These are phyloP conservation scores for Arctostaphylos glauca DNA, from an alignment of 148 eudicot genomes.

Conservation along the genomic window DNA sequence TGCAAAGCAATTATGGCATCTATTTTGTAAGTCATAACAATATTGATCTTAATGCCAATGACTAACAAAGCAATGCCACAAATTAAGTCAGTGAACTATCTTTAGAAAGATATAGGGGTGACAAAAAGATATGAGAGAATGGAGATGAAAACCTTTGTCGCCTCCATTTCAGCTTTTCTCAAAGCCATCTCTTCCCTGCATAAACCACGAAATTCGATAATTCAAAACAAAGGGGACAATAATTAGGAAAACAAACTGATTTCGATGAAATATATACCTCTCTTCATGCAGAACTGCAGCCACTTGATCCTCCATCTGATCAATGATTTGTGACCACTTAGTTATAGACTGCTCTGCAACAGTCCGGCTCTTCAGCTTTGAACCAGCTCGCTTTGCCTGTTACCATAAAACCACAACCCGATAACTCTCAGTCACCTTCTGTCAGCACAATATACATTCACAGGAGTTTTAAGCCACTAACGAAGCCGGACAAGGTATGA, in stretches of 20 bases:
- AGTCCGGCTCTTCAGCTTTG: conserved; percentile 74
- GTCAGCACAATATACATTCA: neutral
- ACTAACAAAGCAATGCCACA: conserved; percentile 4
- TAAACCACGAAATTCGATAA: conserved; percentile 7
- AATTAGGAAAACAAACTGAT: neutral
- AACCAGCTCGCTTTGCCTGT: conserved; percentile 83
- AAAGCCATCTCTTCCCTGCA: conserved; percentile 90
- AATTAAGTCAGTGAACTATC: neutral
- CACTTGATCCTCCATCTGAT: conserved; percentile 92
- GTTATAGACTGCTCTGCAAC: conserved; percentile 83
- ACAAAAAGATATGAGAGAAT: conserved; percentile 13
- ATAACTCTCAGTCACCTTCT: conserved; percentile 10
- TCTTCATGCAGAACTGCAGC: conserved; percentile 73
- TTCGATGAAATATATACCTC: conserved; percentile 32
- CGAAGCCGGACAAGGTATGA: neutral
- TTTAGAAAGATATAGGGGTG: neutral
- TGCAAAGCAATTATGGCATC: neutral
- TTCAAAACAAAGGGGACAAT: neutral
- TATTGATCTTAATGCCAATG: neutral
- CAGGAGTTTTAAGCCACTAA: neutral
- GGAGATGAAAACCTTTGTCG: conserved; percentile 63
- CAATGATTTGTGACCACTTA: conserved; percentile 74
- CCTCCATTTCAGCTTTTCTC: conserved; percentile 99
- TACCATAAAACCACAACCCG: neutral
- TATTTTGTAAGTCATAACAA: neutral